These are phyloP conservation scores for Globisporangium yorkense DNA, from an alignment of 352 stramenopile species.

Conservation along the genomic window DNA sequence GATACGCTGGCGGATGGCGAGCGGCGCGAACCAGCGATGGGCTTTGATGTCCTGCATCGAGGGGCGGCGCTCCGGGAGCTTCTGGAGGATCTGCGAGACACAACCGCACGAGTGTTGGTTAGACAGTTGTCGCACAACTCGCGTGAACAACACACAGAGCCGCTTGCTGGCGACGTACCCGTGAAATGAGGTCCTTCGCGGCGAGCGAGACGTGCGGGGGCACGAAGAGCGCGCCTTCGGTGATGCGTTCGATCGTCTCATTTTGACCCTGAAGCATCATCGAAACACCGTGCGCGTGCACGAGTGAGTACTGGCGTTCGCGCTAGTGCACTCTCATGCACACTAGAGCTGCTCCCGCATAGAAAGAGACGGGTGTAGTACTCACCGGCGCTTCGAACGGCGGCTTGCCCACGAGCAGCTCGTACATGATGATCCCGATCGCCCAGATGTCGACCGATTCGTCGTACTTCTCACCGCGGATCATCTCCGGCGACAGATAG, in stretches of 20 bases:
- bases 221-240: conserved; percentile 61
- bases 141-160: not conserved
- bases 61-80: conserved; percentile 49
- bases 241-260: conserved; percentile 96
- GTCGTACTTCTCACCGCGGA: conserved; percentile 97
- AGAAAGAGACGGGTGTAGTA: not conserved
- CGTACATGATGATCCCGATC: conserved; percentile 98
- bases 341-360: too few relatives aligned
- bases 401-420: conserved; percentile 95
- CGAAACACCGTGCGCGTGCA: not conserved
- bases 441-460: conserved; percentile 99
- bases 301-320: not conserved
- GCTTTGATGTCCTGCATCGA: conserved; percentile 66
- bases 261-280: conserved; percentile 78
- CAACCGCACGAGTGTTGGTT: not conserved
- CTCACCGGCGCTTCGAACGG: conserved; percentile 94
- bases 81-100: conserved; percentile 58
- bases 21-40: conserved; percentile 69
- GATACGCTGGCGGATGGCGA: conserved; percentile 40
- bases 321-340: not conserved
- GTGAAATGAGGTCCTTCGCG: conserved; percentile 67
- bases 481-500: conserved; percentile 99
- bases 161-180: conserved; percentile 21
- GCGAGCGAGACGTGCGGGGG: conserved; percentile 63
- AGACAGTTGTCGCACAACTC: not conserved